phyloP scores from a whole-genome alignment of 2,329 filamentous ascomycete genomes.

The Tolypocladium tundrense region DNA sequence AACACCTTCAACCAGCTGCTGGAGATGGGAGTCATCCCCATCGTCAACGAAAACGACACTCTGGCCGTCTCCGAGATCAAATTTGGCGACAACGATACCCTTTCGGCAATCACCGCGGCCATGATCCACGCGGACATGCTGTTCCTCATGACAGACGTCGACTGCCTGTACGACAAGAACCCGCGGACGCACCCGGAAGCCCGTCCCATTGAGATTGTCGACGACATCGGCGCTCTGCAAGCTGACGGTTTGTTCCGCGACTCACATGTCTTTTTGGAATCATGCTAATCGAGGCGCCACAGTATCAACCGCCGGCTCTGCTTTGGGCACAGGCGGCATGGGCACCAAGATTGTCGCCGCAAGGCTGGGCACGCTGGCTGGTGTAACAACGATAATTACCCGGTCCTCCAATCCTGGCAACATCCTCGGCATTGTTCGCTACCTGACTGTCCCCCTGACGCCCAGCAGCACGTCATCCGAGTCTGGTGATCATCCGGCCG shows the following conservation, averaged over 20 bases:
- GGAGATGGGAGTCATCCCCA: slow-evolving; percentile 92
- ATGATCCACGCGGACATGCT: slow-evolving; percentile 97
- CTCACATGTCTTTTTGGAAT: too few relatives aligned
- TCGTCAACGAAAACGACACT: slow-evolving; percentile 98
- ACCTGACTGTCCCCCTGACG: slow-evolving; percentile 47
- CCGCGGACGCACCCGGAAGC: slow-evolving; percentile 78
- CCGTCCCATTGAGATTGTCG: slow-evolving; percentile 80
- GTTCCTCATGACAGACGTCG: slow-evolving; percentile 98
- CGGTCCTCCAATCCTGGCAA: slow-evolving; percentile 89
- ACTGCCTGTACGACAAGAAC: slow-evolving; percentile 95
- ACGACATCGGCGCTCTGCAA: slow-evolving; percentile 72
- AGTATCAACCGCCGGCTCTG: slow-evolving; percentile 80
- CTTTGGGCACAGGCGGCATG: slow-evolving; percentile 92
- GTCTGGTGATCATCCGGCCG: slow-evolving; percentile 17
- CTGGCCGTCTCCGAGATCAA: slow-evolving; percentile 96
- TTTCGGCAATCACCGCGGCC: slow-evolving; percentile 90
- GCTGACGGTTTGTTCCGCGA: slow-evolving; percentile 54
- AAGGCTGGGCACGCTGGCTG: slow-evolving; percentile 81
- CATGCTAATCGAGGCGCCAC: slow-evolving; percentile 37
- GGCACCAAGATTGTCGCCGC: slow-evolving; percentile 94
- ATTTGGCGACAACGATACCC: slow-evolving; percentile 96
- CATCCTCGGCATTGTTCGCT: slow-evolving; percentile 74
- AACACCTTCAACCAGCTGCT: slow-evolving; percentile 87
- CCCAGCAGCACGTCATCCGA: slow-evolving; percentile 4
- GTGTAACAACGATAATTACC: slow-evolving; percentile 92